Conservation (phyloP, 495 filamentous ascomycete species). For the Aspergillus cristatus region DNA sequence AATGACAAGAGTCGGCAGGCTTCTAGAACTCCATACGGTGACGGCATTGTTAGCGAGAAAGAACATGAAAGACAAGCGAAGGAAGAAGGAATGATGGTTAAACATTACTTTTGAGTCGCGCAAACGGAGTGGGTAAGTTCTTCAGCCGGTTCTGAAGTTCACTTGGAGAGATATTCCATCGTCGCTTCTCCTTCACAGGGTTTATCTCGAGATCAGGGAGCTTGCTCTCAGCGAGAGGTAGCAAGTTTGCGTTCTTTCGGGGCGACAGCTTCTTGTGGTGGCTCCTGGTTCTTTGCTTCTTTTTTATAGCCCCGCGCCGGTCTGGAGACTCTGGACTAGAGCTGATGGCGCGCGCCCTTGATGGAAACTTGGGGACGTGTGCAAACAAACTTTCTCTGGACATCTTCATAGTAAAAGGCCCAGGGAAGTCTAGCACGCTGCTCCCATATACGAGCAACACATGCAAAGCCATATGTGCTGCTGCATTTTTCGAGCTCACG, state of each 20-base stretch:
- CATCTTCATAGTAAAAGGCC: conserved; percentile 2
- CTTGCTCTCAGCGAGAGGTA: conserved; percentile 15
- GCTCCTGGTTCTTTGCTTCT: too few species aligned
- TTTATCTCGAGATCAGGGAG: conserved; percentile 7
- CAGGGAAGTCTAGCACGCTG: neutral
- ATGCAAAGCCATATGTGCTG: conserved; percentile 21
- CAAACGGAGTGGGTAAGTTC: neutral
- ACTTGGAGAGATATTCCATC: conserved; percentile 11
- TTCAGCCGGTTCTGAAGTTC: conserved; percentile 6
- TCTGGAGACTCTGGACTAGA: neutral
- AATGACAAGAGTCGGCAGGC: conserved; percentile 17
- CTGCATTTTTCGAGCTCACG: conserved; percentile 17
- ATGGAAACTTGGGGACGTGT: conserved; percentile 6
- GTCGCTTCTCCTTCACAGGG: conserved; percentile 2
- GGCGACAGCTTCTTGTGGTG: neutral
- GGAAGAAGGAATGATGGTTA: neutral
- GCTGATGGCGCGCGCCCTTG: neutral
- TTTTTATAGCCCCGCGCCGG: too few species aligned
- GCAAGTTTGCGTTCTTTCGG: conserved; percentile 13
- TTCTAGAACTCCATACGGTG: conserved; percentile 1
- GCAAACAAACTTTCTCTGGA: conserved; percentile 1
- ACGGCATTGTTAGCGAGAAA: conserved; percentile 1
- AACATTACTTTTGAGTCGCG: conserved; percentile 16
- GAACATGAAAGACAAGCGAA: neutral
- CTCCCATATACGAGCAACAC: conserved; percentile 9